Conservation (phyloP, 2,329 filamentous ascomycete species). For the Fusarium anthophilum region DNA sequence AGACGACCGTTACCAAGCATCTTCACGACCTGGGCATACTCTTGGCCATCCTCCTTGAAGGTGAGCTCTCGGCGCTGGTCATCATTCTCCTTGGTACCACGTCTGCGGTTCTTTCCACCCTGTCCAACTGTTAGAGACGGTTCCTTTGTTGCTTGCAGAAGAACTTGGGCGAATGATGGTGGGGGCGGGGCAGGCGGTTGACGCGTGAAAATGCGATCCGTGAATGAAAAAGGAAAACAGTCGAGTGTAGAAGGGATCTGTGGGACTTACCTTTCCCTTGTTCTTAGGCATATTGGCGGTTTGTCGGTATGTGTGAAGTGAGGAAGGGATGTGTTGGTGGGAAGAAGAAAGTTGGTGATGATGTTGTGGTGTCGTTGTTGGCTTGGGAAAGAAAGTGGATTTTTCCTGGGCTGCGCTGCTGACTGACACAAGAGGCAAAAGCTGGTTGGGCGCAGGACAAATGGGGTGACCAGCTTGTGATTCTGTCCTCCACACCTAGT, state of each 20-base stretch:
- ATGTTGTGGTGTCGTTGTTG: constrained; percentile 39
- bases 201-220: constrained; percentile 23
- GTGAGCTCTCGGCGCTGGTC: constrained; percentile 98
- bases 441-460: constrained; percentile 15
- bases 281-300: constrained; percentile 88
- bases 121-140: constrained; percentile 53
- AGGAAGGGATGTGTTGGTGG: constrained; percentile 1
- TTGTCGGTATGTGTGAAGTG: constrained; percentile 12
- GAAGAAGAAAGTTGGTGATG: constrained; percentile 31
- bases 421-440: constrained; percentile 25
- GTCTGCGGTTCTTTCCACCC: constrained; percentile 98
- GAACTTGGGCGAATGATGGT: constrained; percentile 34
- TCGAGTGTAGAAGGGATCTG: background rate
- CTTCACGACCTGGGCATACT: constrained; percentile 69
- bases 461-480: constrained; percentile 22
- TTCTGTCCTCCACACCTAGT: background rate
- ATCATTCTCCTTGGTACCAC: constrained; percentile 99
- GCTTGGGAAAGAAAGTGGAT: constrained; percentile 38
- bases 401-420: constrained; percentile 36
- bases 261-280: constrained; percentile 88
- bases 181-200: constrained; percentile 44
- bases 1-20: constrained; percentile 97
- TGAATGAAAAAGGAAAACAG: background rate
- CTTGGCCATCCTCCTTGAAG: constrained; percentile 98
- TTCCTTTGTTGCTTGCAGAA: constrained; percentile 12